Evolutionary conservation across 1,284 basidiomycete genomes (phyloP).

Genomic region (Heterobasidion parviporum): DNA sequence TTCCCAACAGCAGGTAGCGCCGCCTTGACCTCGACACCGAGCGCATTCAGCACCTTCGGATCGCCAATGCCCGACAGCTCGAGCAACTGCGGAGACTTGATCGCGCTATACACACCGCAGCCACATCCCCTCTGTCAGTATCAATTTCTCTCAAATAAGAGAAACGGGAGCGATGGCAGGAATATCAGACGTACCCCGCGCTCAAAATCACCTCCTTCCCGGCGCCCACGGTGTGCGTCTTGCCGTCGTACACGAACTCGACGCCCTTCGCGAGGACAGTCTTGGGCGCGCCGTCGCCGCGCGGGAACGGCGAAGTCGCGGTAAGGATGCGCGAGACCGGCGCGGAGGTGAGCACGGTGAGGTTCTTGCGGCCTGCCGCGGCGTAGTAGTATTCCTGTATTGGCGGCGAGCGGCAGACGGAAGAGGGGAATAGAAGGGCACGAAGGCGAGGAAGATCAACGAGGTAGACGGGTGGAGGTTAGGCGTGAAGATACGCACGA

Average conservation of each 20-base stretch:
- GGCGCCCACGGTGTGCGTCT: conserved; percentile 18
- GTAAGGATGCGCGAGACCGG: conserved; percentile 8
- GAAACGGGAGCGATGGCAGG: neutral
- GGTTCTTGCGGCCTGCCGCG: conserved; percentile 13
- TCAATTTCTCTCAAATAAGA: neutral
- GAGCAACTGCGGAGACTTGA: conserved; percentile 33
- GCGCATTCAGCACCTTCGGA: conserved; percentile 19
- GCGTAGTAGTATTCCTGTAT: conserved; percentile 1
- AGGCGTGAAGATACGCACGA: too few relatives aligned
- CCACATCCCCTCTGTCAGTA: neutral
- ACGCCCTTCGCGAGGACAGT: conserved; percentile 19
- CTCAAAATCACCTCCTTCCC: conserved; percentile 24
- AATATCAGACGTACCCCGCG: conserved; percentile 11
- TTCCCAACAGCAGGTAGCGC: conserved; percentile 32
- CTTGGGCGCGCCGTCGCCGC: neutral
- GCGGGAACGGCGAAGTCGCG: neutral
- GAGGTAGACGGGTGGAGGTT: too few relatives aligned
- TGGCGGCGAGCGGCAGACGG: too few relatives aligned
- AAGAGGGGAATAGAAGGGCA: too few relatives aligned
- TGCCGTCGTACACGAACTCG: conserved; percentile 16
- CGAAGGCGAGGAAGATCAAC: too few relatives aligned
- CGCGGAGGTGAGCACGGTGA: conserved; percentile 14
- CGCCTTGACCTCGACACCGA: conserved; percentile 24
- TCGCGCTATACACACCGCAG: conserved; percentile 7
- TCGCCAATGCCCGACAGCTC: conserved; percentile 33